Evolutionary conservation across 768 basidiomycete species (phyloP).

Genomic region (Pholiota conissans): DNA sequence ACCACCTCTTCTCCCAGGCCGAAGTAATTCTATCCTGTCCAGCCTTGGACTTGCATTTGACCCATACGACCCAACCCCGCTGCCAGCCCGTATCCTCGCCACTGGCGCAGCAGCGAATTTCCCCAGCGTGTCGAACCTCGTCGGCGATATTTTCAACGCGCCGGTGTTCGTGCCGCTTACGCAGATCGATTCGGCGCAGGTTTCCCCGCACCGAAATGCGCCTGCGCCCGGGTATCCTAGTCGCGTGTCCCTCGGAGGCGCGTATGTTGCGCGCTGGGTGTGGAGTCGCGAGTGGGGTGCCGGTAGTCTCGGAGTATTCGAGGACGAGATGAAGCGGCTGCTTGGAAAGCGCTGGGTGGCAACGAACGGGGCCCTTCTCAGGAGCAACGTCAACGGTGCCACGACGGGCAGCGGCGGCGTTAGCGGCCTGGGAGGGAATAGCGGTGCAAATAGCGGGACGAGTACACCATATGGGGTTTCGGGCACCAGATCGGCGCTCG

Average conservation of each 20-base stretch:
- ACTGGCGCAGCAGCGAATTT: slow-evolving; percentile 85
- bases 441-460: slow-evolving; percentile 61
- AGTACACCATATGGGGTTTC: slow-evolving; percentile 66
- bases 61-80: slow-evolving; percentile 67
- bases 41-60: slow-evolving; percentile 74
- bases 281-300: slow-evolving; percentile 69
- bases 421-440: slow-evolving; percentile 26
- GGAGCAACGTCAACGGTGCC: slow-evolving; percentile 58
- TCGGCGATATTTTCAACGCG: slow-evolving; percentile 82
- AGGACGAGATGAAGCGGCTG: slow-evolving; percentile 76
- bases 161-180: slow-evolving; percentile 74
- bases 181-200: slow-evolving; percentile 77
- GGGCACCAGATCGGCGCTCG: slow-evolving; percentile 49
- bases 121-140: slow-evolving; percentile 76
- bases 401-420: slow-evolving; percentile 19
- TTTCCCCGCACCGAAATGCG: slow-evolving; percentile 70
- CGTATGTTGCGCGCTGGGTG: slow-evolving; percentile 84
- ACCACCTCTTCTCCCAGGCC: slow-evolving; percentile 26
- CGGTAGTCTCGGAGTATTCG: slow-evolving; percentile 60
- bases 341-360: slow-evolving; percentile 75
- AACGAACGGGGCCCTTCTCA: slow-evolving; percentile 54
- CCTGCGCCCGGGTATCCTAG: slow-evolving; percentile 70
- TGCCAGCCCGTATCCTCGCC: slow-evolving; percentile 67
- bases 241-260: slow-evolving; percentile 69
- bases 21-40: slow-evolving; percentile 29